phyloP scores from a whole-genome alignment of 1,284 basidiomycete species.

The Abortiporus biennis region DNA sequence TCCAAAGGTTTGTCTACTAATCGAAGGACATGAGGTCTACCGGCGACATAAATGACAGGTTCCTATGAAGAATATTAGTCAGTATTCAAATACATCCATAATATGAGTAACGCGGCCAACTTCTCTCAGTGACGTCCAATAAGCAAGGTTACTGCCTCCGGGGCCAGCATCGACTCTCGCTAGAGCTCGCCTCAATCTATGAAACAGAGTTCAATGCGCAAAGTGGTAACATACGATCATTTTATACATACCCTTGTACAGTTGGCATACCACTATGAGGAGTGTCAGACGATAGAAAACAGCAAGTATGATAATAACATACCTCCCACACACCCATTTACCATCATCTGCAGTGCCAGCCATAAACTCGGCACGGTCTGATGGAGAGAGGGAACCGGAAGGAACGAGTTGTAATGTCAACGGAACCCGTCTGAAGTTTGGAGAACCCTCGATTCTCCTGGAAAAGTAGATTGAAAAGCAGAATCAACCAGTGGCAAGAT shows the following conservation, averaged over 20 bases:
- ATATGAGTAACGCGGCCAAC: constrained; percentile 27
- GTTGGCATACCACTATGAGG: constrained; percentile 79
- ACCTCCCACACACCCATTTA: constrained; percentile 84
- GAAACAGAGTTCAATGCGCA: neutral
- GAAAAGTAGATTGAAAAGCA: constrained; percentile 6
- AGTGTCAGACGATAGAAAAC: constrained; percentile 1
- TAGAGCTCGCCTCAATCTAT: constrained; percentile 78
- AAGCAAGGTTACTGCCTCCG: constrained; percentile 64
- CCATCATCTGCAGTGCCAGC: constrained; percentile 33
- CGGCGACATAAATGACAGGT: constrained; percentile 89
- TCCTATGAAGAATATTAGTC: constrained; percentile 45
- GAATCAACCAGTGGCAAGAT: no score
- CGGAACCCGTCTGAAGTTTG: constrained; percentile 84
- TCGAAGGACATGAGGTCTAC: constrained; percentile 91
- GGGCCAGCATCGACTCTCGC: constrained; percentile 77
- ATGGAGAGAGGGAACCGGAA: constrained; percentile 26
- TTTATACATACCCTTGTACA: constrained; percentile 63
- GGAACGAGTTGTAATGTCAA: constrained; percentile 47
- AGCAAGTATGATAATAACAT: constrained; percentile 16
- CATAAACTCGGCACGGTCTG: constrained; percentile 29
- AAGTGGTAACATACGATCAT: neutral
- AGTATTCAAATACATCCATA: constrained; percentile 2
- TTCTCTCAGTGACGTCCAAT: constrained; percentile 91
- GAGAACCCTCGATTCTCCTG: constrained; percentile 88
- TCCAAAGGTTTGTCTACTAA: constrained; percentile 84